A percentile compares a stretch with the other conserved stretches of the same genome.
phyloP scores from a whole-genome alignment of 2,329 filamentous ascomycete genomes.

The Colletotrichum sp. region DNA sequence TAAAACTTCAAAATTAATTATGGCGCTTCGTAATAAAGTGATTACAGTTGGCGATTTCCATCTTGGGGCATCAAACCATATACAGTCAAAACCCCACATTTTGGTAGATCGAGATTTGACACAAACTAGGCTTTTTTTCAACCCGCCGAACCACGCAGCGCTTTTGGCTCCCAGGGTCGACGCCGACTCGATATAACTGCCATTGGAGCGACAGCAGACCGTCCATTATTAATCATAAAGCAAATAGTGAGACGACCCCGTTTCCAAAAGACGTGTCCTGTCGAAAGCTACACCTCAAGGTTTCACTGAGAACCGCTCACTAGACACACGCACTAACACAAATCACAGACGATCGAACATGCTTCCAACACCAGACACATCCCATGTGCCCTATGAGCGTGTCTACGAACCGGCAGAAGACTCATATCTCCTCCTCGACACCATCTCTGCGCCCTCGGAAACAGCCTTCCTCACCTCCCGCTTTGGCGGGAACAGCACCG shows the following conservation, averaged over 20 bases:
- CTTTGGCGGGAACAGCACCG: conserved; percentile 52
- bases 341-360: conserved; percentile 49
- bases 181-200: not conserved
- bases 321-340: not conserved
- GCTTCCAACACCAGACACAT: conserved; percentile 93
- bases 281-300: not conserved
- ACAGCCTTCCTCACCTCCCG: conserved; percentile 68
- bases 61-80: not conserved
- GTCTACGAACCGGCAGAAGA: conserved; percentile 97
- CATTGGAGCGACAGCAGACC: not conserved
- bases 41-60: not conserved
- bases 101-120: not conserved
- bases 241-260: not conserved
- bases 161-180: not conserved
- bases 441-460: conserved; percentile 76
- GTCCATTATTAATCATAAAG: not conserved
- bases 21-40: not conserved
- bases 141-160: not conserved
- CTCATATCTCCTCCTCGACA: conserved; percentile 92
- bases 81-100: not conserved
- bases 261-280: not conserved
- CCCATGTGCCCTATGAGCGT: conserved; percentile 85
- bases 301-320: not conserved
- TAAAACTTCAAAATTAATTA: not conserved
- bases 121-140: not conserved